A percentile compares a stretch with the other conserved stretches of the same genome.
Conservation (phyloP, 345 rosid genomes). For the Camelina laxa region DNA sequence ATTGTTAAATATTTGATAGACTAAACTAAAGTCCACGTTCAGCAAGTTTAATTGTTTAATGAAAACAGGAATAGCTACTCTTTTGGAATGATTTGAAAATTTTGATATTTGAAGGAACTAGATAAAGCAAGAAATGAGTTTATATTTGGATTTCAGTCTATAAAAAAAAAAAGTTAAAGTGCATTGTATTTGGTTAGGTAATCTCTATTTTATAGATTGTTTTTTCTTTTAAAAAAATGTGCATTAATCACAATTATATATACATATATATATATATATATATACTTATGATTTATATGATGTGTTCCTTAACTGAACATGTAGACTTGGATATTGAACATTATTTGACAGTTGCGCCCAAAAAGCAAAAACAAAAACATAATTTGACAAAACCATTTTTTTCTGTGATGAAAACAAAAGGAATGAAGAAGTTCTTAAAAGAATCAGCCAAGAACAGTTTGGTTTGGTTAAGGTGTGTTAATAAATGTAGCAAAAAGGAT, state of each 20-base stretch:
- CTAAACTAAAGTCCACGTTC: slow-evolving; percentile 36
- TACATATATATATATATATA: too few species aligned
- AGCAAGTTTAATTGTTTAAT: slow-evolving; percentile 26
- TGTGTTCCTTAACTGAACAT: slow-evolving; percentile 1
- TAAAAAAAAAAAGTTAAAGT: neutral
- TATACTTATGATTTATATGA: neutral
- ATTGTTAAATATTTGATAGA: neutral
- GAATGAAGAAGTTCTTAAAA: neutral
- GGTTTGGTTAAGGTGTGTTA: neutral
- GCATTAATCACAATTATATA: neutral
- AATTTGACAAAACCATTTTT: neutral
- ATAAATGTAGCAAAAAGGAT: neutral
- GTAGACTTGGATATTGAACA: slow-evolving; percentile 11
- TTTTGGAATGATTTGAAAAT: slow-evolving; percentile 29
- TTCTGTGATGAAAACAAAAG: neutral
- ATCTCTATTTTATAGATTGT: neutral
- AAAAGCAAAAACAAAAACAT: neutral
- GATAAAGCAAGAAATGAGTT: slow-evolving; percentile 20
- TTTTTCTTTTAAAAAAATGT: neutral
- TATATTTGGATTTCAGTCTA: slow-evolving; percentile 20
- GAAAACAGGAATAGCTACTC: slow-evolving; percentile 22
- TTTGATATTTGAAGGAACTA: slow-evolving; percentile 16
- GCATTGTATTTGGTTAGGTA: slow-evolving; percentile 24
- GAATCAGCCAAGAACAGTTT: slow-evolving; percentile 2
- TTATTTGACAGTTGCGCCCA: neutral